Evolutionary conservation across 805 yeast genomes (phyloP).

Genomic region (Yarrowia deformans): DNA sequence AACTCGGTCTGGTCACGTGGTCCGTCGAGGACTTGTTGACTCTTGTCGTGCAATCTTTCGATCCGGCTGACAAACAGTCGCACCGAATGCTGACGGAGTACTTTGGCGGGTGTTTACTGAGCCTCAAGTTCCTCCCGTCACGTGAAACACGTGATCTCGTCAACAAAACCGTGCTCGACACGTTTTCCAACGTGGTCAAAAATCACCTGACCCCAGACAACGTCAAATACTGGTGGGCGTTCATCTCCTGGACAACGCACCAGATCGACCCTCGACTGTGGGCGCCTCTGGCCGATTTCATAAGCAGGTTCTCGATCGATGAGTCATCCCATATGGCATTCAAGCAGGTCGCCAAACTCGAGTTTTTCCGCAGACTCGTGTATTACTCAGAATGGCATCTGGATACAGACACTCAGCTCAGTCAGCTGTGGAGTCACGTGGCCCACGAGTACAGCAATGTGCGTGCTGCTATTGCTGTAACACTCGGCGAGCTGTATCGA

Average conservation of each 20-base stretch:
- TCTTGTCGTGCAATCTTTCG: slow-evolving; percentile 60
- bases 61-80: slow-evolving; percentile 71
- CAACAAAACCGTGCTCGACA: slow-evolving; percentile 53
- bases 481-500: slow-evolving; percentile 59
- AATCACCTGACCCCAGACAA: slow-evolving; percentile 77
- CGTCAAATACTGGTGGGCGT: slow-evolving; percentile 73
- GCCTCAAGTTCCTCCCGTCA: slow-evolving; percentile 43
- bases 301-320: slow-evolving; percentile 59
- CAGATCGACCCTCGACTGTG: slow-evolving; percentile 66
- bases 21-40: slow-evolving; percentile 61
- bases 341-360: slow-evolving; percentile 65
- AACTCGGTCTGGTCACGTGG: slow-evolving; percentile 56
- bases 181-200: slow-evolving; percentile 54
- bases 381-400: slow-evolving; percentile 44
- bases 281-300: slow-evolving; percentile 57
- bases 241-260: slow-evolving; percentile 75
- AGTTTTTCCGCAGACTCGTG: slow-evolving; percentile 61
- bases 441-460: slow-evolving; percentile 77
- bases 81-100: slow-evolving; percentile 80
- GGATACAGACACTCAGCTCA: not conserved
- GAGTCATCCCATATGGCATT: slow-evolving; percentile 66
- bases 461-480: slow-evolving; percentile 68
- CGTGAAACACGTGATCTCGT: slow-evolving; percentile 39
- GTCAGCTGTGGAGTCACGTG: slow-evolving; percentile 55
- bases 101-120: slow-evolving; percentile 65